Base-by-base conservation (phyloP, 164 flowering plant genomes). In the Piper betle region DNA sequence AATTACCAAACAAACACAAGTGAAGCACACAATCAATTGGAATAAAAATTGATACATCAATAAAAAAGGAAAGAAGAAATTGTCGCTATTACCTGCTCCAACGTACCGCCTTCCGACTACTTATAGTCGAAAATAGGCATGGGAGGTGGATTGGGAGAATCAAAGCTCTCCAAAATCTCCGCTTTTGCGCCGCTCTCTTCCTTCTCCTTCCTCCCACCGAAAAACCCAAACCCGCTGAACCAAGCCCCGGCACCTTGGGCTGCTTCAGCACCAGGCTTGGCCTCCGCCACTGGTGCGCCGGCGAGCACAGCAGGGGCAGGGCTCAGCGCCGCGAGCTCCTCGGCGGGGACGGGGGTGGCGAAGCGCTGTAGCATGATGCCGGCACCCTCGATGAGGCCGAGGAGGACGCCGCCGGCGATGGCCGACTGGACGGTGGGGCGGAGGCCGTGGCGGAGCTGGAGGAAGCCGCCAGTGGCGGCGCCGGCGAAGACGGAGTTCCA, bases 401-500 rank as follows among this genome's bases (percentile, higher is more conserved):
- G 72, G 0, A 91, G 63, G 1, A 79, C 78, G 1, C 96, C 97
- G 17, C 97, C 97, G 62, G 78, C 71, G 0, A 71, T 11, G 4
- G 95, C 97, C 0, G 96, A 80, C 13, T 84, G 68, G 6, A 85
- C 65, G 1, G 96, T 75, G 7, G 86, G 74, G n/a, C 78, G 71
- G 0, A 78, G 48, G 1, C 96, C 97, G 59, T 85, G 91, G 4
- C 97, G 81, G 87, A 91, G 84, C 68, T 72, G 75, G 25, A 91
- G 81, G 62, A 91, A 82, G 18, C 97, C 97, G 0, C 97, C 97
- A 15, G 97, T 91, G 56, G 96, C 90, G 50, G 97, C 97, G 9
- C 95, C 98, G 39, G 96, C 86, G 18, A 86, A 50, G 66, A 91
- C 87, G 1, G 96, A 91, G 72, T 91, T 91, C 96, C 96, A 91